Base-by-base conservation (phyloP, 345 rosid genomes). In the Aethionema arabicum region DNA sequence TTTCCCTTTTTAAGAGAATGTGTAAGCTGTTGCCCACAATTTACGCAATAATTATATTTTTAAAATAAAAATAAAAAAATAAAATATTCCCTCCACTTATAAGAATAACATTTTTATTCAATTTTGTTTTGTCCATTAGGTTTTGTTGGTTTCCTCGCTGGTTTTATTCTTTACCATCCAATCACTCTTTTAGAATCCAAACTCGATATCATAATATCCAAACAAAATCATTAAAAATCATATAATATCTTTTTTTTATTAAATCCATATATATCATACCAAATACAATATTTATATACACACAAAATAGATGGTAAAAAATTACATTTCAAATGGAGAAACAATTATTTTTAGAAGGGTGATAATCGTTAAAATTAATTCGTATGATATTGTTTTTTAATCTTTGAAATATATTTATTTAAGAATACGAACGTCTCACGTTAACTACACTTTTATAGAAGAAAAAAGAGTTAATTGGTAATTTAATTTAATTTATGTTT, bases 71-170 rank as follows among this genome's bases (percentile, higher is more conserved):
- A 42, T 47, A 48, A 4, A 57, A 51, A 21, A 21, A 13, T 0
- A 48, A 11, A 36, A 41, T 42, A 65, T 59, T 52, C 43, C 36
- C 8, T 45, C 67, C 71, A 72, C 62, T 59, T 52, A 59, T 59
- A 46, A 66, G 71, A 65, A 59, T 65, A 21, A 21, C 27, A 65
- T 59, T 46, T 43, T 43, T 45, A n/a, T 65, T 72, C 44, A 9
- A 40, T 40, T 40, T 40, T 40, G n/a, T 6, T 48, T 72, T 72
- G 76, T 65, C 76, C 63, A 15, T 65, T 72, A 53, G 71, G 71
- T 65, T 65, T 65, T 72, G 76, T 72, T 72, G 76, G 71, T 65
- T 59, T 72, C 71, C 63, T 65, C 63, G 13, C 71, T 65, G 56
- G 76, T 46, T 72, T 59, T 61, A 72, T 72, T 72, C 76, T 59